Conservation (phyloP, 2,329 filamentous ascomycete genomes). For the Alternaria burnsii region DNA sequence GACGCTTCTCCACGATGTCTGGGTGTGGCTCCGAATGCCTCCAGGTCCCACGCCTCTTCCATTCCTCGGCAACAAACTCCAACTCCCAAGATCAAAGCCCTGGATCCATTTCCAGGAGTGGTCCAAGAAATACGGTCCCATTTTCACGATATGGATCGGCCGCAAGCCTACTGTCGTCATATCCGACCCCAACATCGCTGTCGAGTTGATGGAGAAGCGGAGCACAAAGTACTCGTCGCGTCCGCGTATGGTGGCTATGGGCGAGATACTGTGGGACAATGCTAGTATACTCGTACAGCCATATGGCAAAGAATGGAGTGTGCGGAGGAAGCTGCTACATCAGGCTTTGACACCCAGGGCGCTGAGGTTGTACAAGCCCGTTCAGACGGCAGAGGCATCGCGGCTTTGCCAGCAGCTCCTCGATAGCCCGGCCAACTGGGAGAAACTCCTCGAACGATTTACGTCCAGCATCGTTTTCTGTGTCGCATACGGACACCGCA, state of each 20-base stretch:
- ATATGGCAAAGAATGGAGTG: constrained; percentile 58
- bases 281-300: constrained; percentile 59
- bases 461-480: constrained; percentile 61
- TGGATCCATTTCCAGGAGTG: constrained; percentile 55
- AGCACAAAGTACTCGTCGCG: constrained; percentile 56
- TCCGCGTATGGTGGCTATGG: constrained; percentile 58
- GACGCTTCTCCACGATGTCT: constrained; percentile 40
- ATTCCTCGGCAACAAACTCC: constrained; percentile 53
- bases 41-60: constrained; percentile 58
- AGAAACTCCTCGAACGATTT: constrained; percentile 59
- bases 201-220: constrained; percentile 57
- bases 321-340: constrained; percentile 50
- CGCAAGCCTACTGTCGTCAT: constrained; percentile 57
- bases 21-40: constrained; percentile 52
- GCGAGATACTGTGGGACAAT: constrained; percentile 56
- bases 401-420: constrained; percentile 57
- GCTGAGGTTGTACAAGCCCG: constrained; percentile 56
- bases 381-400: constrained; percentile 60
- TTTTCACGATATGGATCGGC: constrained; percentile 60
- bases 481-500: constrained; percentile 61
- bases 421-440: constrained; percentile 52
- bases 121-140: constrained; percentile 57
- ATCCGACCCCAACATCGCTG: constrained; percentile 55
- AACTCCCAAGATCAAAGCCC: constrained; percentile 43
- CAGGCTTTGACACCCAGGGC: constrained; percentile 57